Conservation (phyloP, 495 filamentous ascomycete genomes). For the Hamigera avellanea region DNA sequence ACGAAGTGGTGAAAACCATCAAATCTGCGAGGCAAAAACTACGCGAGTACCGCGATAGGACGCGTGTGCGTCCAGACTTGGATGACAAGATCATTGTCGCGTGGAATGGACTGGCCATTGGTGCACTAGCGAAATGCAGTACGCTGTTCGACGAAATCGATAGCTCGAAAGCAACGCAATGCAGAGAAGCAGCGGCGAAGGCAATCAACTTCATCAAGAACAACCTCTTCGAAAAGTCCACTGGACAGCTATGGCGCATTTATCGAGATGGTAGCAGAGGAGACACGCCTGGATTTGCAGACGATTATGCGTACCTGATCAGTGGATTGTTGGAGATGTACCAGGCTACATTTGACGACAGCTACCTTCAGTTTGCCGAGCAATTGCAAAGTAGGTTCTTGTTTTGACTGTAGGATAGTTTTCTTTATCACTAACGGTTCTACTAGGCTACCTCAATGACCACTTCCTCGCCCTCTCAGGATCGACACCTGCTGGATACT, state of each 20-base stretch:
- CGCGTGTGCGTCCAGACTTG: constrained; percentile 65
- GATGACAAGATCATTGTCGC: constrained; percentile 85
- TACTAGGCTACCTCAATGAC: constrained; percentile 49
- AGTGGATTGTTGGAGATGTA: constrained; percentile 79
- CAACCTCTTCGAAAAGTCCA: constrained; percentile 59
- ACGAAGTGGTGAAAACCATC: constrained; percentile 64
- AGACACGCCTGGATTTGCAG: constrained; percentile 69
- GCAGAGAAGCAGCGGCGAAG: constrained; percentile 50
- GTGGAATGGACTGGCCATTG: constrained; percentile 88
- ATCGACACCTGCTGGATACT: constrained; percentile 58
- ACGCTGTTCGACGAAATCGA: constrained; percentile 53
- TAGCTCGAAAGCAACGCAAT: constrained; percentile 42
- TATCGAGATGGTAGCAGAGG: constrained; percentile 60
- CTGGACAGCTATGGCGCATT: constrained; percentile 58
- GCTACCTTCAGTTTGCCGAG: constrained; percentile 74
- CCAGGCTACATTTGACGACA: constrained; percentile 72
- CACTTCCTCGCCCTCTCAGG: constrained; percentile 51
- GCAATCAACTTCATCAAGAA: constrained; percentile 66
- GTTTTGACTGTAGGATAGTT: background rate
- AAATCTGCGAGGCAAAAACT: constrained; percentile 57
- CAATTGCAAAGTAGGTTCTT: constrained; percentile 55
- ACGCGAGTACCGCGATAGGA: constrained; percentile 57
- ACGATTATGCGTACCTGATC: constrained; percentile 90
- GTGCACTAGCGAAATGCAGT: constrained; percentile 63
- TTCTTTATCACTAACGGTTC: constrained; percentile 7